Percentiles rank a stretch among this genome's conserved stretches.
These are phyloP conservation scores for Alnus rubra DNA, from an alignment of 306 rosid species.

Conservation along the genomic window DNA sequence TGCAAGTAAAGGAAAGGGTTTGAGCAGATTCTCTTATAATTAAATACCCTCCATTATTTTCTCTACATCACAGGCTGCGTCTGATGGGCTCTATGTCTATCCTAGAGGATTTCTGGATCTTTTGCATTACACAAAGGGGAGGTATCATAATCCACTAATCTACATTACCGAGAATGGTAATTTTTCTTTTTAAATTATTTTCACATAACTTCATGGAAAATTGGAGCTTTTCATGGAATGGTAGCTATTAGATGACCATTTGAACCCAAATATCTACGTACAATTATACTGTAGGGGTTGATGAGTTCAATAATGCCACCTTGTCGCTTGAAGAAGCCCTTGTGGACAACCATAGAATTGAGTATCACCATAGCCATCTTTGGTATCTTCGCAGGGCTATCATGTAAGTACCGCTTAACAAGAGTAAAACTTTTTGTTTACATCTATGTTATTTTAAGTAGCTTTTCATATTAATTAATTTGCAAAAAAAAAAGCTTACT, in stretches of 20 bases:
- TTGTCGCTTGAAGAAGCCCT: constrained; percentile 36
- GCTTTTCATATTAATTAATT: no score
- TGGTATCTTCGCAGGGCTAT: constrained; percentile 36
- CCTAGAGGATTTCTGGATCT: constrained; percentile 53
- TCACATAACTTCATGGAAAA: not conserved
- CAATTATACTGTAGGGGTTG: constrained; percentile 42
- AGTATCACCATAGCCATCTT: constrained; percentile 41
- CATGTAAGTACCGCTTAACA: constrained; percentile 27
- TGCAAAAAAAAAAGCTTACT: no score
- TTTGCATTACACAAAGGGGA: constrained; percentile 45
- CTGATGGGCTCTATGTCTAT: constrained; percentile 49
- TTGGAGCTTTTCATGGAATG: no score
- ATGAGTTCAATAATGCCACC: constrained; percentile 51
- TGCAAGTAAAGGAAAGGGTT: no score
- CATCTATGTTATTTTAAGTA: no score
- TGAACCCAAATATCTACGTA: not conserved
- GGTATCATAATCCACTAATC: constrained; percentile 50
- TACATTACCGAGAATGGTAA: constrained; percentile 75
- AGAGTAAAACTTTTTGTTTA: no score
- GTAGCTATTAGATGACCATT: constrained; percentile 7
- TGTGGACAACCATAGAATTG: constrained; percentile 39
- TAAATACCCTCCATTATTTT: not conserved
- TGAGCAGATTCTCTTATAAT: not conserved
- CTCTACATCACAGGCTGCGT: constrained; percentile 35
- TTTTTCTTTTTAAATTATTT: not conserved